Conservation (phyloP, 75 land plant genomes). For the Selaginella tamariscina region DNA sequence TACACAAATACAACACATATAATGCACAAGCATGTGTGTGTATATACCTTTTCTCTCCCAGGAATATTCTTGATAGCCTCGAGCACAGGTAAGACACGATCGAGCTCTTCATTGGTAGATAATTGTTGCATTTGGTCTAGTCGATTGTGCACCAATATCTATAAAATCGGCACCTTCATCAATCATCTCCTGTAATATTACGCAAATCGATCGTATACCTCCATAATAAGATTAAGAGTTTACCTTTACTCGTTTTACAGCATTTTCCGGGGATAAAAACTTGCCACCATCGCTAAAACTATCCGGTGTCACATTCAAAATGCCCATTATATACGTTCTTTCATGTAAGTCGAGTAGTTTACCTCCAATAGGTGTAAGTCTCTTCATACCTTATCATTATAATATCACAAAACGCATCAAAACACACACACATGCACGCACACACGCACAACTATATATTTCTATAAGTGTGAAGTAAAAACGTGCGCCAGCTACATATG, state of each 20-base stretch:
- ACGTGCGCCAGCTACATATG: no score
- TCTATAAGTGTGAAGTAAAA: no score
- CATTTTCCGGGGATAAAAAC: slow-evolving; percentile 12
- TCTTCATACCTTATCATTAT: no score
- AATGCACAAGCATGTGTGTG: no score
- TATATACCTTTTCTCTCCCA: slow-evolving; percentile 21
- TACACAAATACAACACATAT: no score
- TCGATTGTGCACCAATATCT: slow-evolving; percentile 10
- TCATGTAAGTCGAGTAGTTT: slow-evolving; percentile 60
- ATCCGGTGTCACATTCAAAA: slow-evolving; percentile 86
- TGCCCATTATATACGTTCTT: slow-evolving; percentile 75
- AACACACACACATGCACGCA: no score
- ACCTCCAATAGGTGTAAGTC: slow-evolving; percentile 60
- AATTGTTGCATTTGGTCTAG: slow-evolving; percentile 35
- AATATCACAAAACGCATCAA: no score
- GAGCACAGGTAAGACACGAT: slow-evolving; percentile 61
- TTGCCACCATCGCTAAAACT: slow-evolving; percentile 97
- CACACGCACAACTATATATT: no score
- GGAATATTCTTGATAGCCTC: slow-evolving; percentile 27
- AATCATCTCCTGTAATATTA: slow-evolving; percentile 32
- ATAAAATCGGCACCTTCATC: slow-evolving; percentile 13
- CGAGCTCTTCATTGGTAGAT: slow-evolving; percentile 61
- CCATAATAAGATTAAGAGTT: no score
- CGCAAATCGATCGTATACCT: no score
- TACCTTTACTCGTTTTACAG: background rate